A percentile compares a stretch with the other conserved stretches of the same genome.
These are phyloP conservation scores for Linnemannia elongata DNA, from an alignment of 192 early-diverging fungal species.

Conservation along the genomic window DNA sequence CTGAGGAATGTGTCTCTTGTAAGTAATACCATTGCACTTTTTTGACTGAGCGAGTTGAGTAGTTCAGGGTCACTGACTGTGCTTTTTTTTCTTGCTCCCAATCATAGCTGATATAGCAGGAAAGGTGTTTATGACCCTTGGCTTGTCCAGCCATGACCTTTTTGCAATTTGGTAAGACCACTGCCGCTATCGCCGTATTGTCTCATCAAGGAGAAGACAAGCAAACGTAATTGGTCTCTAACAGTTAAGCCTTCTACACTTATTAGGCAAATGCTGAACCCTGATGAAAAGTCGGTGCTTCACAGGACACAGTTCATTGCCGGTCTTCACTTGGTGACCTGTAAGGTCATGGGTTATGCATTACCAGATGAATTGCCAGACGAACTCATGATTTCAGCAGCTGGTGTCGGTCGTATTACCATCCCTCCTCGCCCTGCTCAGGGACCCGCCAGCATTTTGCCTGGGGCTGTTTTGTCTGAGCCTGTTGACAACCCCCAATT, in stretches of 20 bases:
- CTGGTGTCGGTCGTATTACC: slow-evolving; percentile 27
- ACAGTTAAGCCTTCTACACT: not conserved
- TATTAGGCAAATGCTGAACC: slow-evolving; percentile 42
- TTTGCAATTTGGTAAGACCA: slow-evolving; percentile 23
- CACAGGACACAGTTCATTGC: slow-evolving; percentile 43
- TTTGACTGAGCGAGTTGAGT: too few relatives aligned
- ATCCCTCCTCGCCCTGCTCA: slow-evolving; percentile 37
- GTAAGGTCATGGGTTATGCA: slow-evolving; percentile 27
- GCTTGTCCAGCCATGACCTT: slow-evolving; percentile 22
- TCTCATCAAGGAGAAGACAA: not conserved
- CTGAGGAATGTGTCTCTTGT: slow-evolving; percentile 49
- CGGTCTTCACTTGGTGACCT: slow-evolving; percentile 47
- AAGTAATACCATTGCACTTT: not conserved
- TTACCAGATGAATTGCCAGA: slow-evolving; percentile 44
- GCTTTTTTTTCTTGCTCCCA: not conserved
- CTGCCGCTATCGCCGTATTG: not conserved
- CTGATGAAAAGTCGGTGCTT: slow-evolving; percentile 25
- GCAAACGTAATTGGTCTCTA: too few relatives aligned
- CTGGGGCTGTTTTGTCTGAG: not conserved
- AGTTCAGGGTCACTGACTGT: not conserved
- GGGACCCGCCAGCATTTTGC: slow-evolving; percentile 28
- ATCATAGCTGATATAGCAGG: slow-evolving; percentile 49
- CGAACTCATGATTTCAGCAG: slow-evolving; percentile 52
- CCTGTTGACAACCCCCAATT: not conserved
- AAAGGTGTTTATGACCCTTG: slow-evolving; percentile 53